These are phyloP conservation scores for Saccharomycopsis sp. DNA, from an alignment of 805 yeast genomes.

Conservation along the genomic window DNA sequence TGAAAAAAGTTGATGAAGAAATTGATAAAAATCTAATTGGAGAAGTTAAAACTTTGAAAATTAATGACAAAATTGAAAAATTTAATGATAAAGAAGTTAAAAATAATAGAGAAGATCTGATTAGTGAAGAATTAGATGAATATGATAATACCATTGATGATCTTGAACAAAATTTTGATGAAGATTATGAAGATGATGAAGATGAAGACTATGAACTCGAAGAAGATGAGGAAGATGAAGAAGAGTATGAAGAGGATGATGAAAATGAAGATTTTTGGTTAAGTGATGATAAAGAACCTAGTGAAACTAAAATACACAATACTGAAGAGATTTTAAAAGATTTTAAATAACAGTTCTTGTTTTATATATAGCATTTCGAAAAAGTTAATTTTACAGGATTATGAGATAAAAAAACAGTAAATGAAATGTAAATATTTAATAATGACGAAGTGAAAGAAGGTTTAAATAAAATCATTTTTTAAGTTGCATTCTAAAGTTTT, in stretches of 20 bases:
- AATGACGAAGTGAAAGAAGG: no score
- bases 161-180: slow-evolving; percentile 24
- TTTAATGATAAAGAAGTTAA: slow-evolving; percentile 5
- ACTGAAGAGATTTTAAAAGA: not conserved
- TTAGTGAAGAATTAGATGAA: slow-evolving; percentile 14
- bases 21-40: slow-evolving; percentile 5
- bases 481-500: no score
- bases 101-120: slow-evolving; percentile 3
- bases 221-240: slow-evolving; percentile 21
- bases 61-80: not conserved
- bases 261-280: not conserved
- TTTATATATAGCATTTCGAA: no score
- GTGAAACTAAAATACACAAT: not conserved
- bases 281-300: not conserved
- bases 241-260: not conserved
- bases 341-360: not conserved
- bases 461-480: no score
- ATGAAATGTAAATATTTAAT: no score
- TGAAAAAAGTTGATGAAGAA: slow-evolving; percentile 1
- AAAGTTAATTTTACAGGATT: not conserved
- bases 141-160: slow-evolving; percentile 17
- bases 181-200: slow-evolving; percentile 25
- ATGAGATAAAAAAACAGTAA: not conserved
- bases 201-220: slow-evolving; percentile 25
- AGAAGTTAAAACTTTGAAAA: not conserved